Percentiles rank a stretch among this genome's conserved stretches.
These are phyloP conservation scores for Halophytophthora batemanensis DNA, from an alignment of 352 stramenopile genomes.

Conservation along the genomic window DNA sequence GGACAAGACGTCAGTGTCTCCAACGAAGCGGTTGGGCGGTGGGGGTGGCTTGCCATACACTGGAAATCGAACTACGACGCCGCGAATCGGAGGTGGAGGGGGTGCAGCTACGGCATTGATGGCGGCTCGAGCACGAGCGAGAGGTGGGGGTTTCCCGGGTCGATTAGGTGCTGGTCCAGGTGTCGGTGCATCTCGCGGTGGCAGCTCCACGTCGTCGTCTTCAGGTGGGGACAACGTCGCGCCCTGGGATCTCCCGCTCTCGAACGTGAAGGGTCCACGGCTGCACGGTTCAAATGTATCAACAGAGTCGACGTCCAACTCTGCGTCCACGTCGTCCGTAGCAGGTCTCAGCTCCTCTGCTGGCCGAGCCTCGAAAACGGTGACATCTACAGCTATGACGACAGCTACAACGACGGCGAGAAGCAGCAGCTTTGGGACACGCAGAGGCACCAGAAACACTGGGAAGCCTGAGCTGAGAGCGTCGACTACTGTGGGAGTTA, in stretches of 20 bases:
- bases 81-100: constrained; percentile 41
- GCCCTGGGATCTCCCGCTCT: constrained; percentile 71
- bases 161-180: constrained; percentile 44
- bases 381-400: too few relatives aligned
- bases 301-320: constrained; percentile 3
- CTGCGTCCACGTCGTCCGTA: too few relatives aligned
- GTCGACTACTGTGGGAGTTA: constrained; percentile 22
- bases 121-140: constrained; percentile 60
- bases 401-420: too few relatives aligned
- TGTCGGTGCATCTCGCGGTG: constrained; percentile 16
- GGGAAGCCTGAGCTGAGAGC: constrained; percentile 11
- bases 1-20: constrained; percentile 41
- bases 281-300: constrained; percentile 15
- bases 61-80: constrained; percentile 13
- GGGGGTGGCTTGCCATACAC: constrained; percentile 21
- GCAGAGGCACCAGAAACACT: constrained; percentile 12
- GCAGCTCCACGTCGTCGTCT: constrained; percentile 10
- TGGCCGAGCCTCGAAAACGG: too few relatives aligned
- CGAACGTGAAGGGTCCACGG: constrained; percentile 28
- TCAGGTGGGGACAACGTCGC: constrained; percentile 46
- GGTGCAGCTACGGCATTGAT: constrained; percentile 70
- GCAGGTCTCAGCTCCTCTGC: too few relatives aligned
- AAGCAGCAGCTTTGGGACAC: too few relatives aligned
- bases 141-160: constrained; percentile 47
- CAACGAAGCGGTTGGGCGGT: constrained; percentile 40